phyloP scores from a whole-genome alignment of 768 basidiomycete species.

The Amyloporia xantha region DNA sequence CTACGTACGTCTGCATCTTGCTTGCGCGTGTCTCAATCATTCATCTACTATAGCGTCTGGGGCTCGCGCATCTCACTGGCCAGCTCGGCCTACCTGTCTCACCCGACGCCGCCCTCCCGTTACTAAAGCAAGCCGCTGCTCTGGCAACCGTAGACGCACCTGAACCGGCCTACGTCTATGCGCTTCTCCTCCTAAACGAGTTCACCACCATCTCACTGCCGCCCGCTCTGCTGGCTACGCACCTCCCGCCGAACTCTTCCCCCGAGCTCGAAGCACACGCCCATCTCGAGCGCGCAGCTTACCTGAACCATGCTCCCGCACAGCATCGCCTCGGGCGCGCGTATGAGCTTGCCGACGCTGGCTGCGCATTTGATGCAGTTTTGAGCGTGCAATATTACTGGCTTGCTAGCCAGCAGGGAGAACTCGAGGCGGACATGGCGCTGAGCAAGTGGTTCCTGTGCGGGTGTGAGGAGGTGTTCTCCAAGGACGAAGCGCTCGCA shows the following conservation, averaged over 20 bases:
- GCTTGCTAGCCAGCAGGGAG: constrained; percentile 76
- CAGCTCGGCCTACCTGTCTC: constrained; percentile 64
- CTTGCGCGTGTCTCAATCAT: constrained; percentile 8
- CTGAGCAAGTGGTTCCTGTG: constrained; percentile 96
- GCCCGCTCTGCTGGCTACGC: constrained; percentile 43
- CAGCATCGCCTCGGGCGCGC: constrained; percentile 92
- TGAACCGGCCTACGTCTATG: constrained; percentile 84
- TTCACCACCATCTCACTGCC: constrained; percentile 62
- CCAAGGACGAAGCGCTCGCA: constrained; percentile 83
- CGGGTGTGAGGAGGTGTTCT: constrained; percentile 69
- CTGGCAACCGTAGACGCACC: constrained; percentile 70
- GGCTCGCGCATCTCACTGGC: constrained; percentile 87
- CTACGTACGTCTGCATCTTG: constrained; percentile 40
- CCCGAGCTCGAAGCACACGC: constrained; percentile 58
- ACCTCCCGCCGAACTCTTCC: constrained; percentile 44
- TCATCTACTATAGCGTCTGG: constrained; percentile 64
- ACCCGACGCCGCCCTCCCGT: constrained; percentile 52
- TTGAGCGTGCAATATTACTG: constrained; percentile 88
- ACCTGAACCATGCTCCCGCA: constrained; percentile 74
- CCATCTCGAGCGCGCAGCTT: constrained; percentile 81
- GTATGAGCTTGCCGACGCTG: constrained; percentile 78
- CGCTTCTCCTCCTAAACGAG: constrained; percentile 80
- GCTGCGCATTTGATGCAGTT: constrained; percentile 79
- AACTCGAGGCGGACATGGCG: constrained; percentile 94
- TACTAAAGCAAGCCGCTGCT: constrained; percentile 73